Conservation (phyloP, 2,329 filamentous ascomycete genomes). For the Ophiobolus disseminans region DNA sequence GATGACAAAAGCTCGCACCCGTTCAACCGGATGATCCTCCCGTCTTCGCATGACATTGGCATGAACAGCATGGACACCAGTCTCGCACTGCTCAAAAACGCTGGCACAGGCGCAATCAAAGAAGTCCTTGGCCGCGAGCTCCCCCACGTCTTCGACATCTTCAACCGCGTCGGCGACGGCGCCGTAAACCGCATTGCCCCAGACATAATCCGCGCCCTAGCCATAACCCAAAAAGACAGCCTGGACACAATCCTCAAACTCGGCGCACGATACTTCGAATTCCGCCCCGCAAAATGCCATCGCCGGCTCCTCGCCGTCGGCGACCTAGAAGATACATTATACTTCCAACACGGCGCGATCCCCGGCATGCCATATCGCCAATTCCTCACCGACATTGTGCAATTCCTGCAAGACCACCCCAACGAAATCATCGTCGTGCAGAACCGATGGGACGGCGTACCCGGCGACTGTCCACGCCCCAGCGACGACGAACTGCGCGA, state of each 20-base stretch:
- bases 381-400: conserved; percentile 52
- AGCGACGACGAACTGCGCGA: conserved; percentile 51
- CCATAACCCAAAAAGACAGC: conserved; percentile 60
- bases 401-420: conserved; percentile 52
- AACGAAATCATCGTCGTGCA: conserved; percentile 60
- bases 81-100: conserved; percentile 49
- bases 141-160: conserved; percentile 28
- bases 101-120: conserved; percentile 40
- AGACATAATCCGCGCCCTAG: conserved; percentile 57
- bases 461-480: conserved; percentile 55
- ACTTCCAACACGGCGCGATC: conserved; percentile 61
- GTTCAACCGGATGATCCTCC: conserved; percentile 55
- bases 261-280: conserved; percentile 61
- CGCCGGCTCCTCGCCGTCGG: conserved; percentile 46
- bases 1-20: conserved; percentile 50
- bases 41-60: conserved; percentile 58
- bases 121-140: conserved; percentile 38
- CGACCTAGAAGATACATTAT: conserved; percentile 55
- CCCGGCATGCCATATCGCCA: conserved; percentile 58
- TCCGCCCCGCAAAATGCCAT: conserved; percentile 59
- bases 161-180: conserved; percentile 38
- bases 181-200: conserved; percentile 42
- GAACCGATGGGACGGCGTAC: conserved; percentile 59
- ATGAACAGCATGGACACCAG: conserved; percentile 60
- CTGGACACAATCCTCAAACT: conserved; percentile 55